A percentile compares a stretch with the other conserved stretches of the same genome.
These are phyloP conservation scores for Alternaria alternata DNA, from an alignment of 2,329 filamentous ascomycete genomes.

Conservation along the genomic window DNA sequence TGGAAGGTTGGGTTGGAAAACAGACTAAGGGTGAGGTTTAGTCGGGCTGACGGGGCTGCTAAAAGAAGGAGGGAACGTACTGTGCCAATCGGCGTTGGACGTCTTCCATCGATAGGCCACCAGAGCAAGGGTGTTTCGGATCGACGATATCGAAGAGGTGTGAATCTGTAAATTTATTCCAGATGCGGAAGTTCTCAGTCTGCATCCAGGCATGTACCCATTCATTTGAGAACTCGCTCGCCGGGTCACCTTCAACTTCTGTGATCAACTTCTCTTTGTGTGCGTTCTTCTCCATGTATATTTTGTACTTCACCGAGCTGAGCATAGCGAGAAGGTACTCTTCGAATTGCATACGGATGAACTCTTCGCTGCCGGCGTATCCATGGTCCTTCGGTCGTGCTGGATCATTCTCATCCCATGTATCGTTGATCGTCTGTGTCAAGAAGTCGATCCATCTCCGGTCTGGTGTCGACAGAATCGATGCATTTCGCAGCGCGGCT, in stretches of 20 bases:
- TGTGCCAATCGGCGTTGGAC: constrained; percentile 88
- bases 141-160: constrained; percentile 95
- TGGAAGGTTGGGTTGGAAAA: constrained; percentile 42
- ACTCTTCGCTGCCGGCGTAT: constrained; percentile 95
- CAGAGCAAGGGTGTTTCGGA: constrained; percentile 90
- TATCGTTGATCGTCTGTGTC: constrained; percentile 91
- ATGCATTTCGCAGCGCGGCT: constrained; percentile 75
- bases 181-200: constrained; percentile 92
- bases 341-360: constrained; percentile 96
- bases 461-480: constrained; percentile 84
- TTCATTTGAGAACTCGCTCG: constrained; percentile 80
- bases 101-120: constrained; percentile 91
- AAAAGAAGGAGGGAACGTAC: constrained; percentile 37
- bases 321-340: constrained; percentile 92
- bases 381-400: constrained; percentile 91
- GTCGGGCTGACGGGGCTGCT: constrained; percentile 26
- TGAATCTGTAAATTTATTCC: constrained; percentile 75
- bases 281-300: constrained; percentile 55
- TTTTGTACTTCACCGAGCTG: constrained; percentile 86
- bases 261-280: constrained; percentile 68
- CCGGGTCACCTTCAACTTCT: constrained; percentile 80
- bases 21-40: constrained; percentile 40
- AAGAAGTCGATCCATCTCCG: constrained; percentile 96
- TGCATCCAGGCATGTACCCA: constrained; percentile 88
- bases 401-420: constrained; percentile 93